These are phyloP conservation scores for Biscogniauxia sp. DNA, from an alignment of 2,329 filamentous ascomycete genomes.

Conservation along the genomic window DNA sequence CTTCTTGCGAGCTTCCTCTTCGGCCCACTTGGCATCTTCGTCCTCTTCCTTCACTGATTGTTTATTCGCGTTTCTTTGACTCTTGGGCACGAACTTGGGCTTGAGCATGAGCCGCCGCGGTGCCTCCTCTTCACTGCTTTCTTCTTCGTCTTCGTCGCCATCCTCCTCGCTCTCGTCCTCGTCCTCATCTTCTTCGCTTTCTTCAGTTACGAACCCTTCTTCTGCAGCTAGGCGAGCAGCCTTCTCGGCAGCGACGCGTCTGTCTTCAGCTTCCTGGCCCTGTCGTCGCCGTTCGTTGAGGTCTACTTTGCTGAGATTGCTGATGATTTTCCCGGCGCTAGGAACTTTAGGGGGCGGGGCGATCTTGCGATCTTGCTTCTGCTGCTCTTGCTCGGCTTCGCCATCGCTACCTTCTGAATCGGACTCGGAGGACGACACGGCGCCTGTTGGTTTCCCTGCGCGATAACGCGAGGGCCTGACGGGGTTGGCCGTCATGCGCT, in stretches of 20 bases:
- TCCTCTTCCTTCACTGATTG: slow-evolving; percentile 17
- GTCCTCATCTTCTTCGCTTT: slow-evolving; percentile 39
- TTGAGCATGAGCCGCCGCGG: slow-evolving; percentile 59
- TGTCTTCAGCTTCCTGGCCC: slow-evolving; percentile 46
- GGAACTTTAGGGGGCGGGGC: slow-evolving; percentile 56
- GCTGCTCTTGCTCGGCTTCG: slow-evolving; percentile 28
- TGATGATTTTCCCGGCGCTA: slow-evolving; percentile 56
- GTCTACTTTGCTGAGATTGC: slow-evolving; percentile 50
- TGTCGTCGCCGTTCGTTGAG: slow-evolving; percentile 46
- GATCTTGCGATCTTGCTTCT: slow-evolving; percentile 35
- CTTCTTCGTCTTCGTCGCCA: slow-evolving; percentile 40
- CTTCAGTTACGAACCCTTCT: slow-evolving; percentile 61
- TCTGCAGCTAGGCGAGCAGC: slow-evolving; percentile 54
- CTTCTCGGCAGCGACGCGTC: slow-evolving; percentile 46
- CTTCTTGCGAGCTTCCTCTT: slow-evolving; percentile 56
- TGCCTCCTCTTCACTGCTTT: slow-evolving; percentile 55
- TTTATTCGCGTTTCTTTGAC: slow-evolving; percentile 41
- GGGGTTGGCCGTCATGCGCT: slow-evolving; percentile 93
- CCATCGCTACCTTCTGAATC: slow-evolving; percentile 47
- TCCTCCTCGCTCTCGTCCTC: slow-evolving; percentile 36
- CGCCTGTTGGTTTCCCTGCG: slow-evolving; percentile 71
- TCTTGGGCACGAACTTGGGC: slow-evolving; percentile 63
- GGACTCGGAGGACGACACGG: slow-evolving; percentile 50
- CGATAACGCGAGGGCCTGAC: slow-evolving; percentile 77
- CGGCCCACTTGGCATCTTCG: slow-evolving; percentile 22